Base-by-base conservation (phyloP, 768 basidiomycete species). In the Austroboletus festivus region DNA sequence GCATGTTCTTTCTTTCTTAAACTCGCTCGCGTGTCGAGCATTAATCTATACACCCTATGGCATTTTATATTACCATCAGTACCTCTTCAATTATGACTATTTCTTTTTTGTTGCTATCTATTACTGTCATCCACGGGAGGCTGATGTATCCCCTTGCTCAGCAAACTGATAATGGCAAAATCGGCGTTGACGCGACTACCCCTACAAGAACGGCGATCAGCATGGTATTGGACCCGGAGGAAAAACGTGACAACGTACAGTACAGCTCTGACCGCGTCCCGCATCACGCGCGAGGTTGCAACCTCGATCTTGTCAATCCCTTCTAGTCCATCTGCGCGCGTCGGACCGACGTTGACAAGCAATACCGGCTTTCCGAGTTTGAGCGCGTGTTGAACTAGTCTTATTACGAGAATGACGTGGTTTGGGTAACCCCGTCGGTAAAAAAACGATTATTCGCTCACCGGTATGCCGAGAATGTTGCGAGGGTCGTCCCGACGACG, bases 401-500 rank as follows among this genome's bases (percentile, higher is more conserved):
- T 89, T 89, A 51, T 15, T 33, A 7, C 12, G 31, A 31, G 30
- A 12, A 38, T 19, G 28, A 33, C 28, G 48, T 44, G 24, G 18
- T 38, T 47, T 35, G 40, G 5, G 33, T 15, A 34, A 34, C 33
- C 10, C 4, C 12, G 33, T 34, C n/a, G n/a, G n/a, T n/a, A 7
- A n/a, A 37, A n/a, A 18, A 13, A 8, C n/a, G 4, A 3, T 26
- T 12, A 3, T 8, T 16, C 5, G 6, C 57, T 34, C 55, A 89
- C 89, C 89, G 77, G 68, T 86, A 96, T 3, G 93, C 92, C 6
- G 90, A 93, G 68, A 88, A 96, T 0, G 94, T 97, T 1, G 95
- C 93, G 22, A 96, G 79, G 1, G 91, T 93, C 0, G 93, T 94
- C 28, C 94, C 95, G 31, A 95, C 70, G 34, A 95, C 71, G 38